Base-by-base conservation (phyloP, 2,329 filamentous ascomycete genomes). In the Alternaria gaisen region DNA sequence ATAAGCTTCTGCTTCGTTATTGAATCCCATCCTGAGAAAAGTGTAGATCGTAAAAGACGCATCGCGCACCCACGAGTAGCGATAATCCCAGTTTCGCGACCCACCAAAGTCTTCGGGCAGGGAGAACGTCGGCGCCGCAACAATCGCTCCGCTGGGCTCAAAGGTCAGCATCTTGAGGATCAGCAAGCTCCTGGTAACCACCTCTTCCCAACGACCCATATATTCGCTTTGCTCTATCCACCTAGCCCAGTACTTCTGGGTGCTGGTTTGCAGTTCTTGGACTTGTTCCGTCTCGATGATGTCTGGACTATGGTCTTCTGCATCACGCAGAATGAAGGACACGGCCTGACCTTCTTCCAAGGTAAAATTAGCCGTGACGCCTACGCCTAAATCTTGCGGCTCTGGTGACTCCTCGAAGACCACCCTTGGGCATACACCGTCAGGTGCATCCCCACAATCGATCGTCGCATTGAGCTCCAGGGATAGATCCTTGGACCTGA, bases 51-150 rank as follows among this genome's bases (percentile, higher is more conserved):
- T 92, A 77, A 93, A 93, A 65, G 89, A 91, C 0, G 89, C 88
- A 78, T 94, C 91, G 22, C 91, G 85, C 36, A 93, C 87, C 91
- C 91, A 94, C 10, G 85, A 91, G 77, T 87, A 94, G n/a, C 90
- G 85, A 71, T 91, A 91, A 74, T 91, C 89, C 89, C 83, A 85
- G 51, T 85, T 85, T 16, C 84, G 84, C 20, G 62, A 56, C 11
- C 72, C 72, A 56, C 71, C 68, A 46, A 74, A 70, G 52, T 90
- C 88, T 74, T 93, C 91, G 0, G 91, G 91, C 1, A 93, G 84
- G 0, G 90, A 92, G 70, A 93, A 94, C 0, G 90, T 93, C 0
- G 91, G 90, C 1, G 91, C 86, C 1, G 91, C 91, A 34, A 93
- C 84, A 52, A 93, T 93, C 9, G 91, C 91, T 2, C 91, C 91